Evolutionary conservation across 2,329 filamentous ascomycete genomes (phyloP).

Genomic region (Hypoxylon sp.): DNA sequence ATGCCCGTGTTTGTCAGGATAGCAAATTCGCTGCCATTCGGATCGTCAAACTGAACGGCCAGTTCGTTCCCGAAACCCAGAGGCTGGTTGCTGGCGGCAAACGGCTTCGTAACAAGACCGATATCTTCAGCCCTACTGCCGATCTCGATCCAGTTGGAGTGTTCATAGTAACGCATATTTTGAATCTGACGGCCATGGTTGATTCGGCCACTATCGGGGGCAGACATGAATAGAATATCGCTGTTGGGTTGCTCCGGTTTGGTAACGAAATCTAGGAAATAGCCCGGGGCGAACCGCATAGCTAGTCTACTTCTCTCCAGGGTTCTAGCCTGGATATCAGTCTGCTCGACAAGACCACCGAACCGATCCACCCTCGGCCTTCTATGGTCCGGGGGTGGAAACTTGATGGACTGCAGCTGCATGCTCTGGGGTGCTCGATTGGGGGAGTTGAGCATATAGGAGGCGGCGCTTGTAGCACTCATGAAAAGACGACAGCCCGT

Average conservation of each 20-base stretch:
- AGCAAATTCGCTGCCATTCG: constrained; percentile 79
- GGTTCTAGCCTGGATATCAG: constrained; percentile 58
- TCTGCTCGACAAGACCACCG: constrained; percentile 49
- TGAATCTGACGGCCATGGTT: constrained; percentile 63
- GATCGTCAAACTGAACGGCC: constrained; percentile 91
- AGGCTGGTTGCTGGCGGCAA: constrained; percentile 72
- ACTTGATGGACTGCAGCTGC: constrained; percentile 97
- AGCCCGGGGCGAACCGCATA: constrained; percentile 80
- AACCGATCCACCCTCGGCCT: constrained; percentile 37
- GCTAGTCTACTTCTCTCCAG: constrained; percentile 62
- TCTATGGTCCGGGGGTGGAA: constrained; percentile 71
- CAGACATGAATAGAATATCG: constrained; percentile 82
- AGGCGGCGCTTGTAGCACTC: constrained; percentile 83
- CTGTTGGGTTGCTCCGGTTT: constrained; percentile 65
- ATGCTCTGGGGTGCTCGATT: constrained; percentile 85
- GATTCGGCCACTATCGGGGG: constrained; percentile 89
- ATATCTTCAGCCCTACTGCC: constrained; percentile 79
- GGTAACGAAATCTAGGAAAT: constrained; percentile 85
- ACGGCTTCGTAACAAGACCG: constrained; percentile 77
- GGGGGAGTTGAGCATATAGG: constrained; percentile 67
- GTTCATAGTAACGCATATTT: constrained; percentile 74
- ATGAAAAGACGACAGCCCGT: constrained; percentile 93
- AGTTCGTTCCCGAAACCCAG: constrained; percentile 93
- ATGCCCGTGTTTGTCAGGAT: constrained; percentile 91
- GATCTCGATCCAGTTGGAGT: constrained; percentile 80